Conservation (phyloP, 1,284 basidiomycete species). For the Papiliotrema laurentii region DNA sequence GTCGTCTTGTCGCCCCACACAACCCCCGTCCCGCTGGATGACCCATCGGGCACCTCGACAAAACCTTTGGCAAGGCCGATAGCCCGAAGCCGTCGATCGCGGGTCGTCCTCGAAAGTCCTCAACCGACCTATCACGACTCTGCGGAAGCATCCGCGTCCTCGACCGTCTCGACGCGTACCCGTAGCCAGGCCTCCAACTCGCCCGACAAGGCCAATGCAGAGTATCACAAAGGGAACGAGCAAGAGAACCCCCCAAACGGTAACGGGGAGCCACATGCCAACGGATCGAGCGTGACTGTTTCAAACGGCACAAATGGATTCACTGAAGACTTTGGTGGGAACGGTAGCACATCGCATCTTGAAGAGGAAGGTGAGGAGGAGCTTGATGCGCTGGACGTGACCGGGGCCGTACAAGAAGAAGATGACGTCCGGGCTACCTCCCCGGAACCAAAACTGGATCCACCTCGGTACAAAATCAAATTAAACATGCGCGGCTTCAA, state of each 20-base stretch:
- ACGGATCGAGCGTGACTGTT: no score
- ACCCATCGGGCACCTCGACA: no score
- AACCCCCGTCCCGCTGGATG: not conserved
- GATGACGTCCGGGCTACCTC: not conserved
- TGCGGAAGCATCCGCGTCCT: no score
- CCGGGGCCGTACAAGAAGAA: not conserved
- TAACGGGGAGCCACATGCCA: not conserved
- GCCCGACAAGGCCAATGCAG: constrained; percentile 1
- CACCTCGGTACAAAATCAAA: not conserved
- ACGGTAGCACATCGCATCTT: no score
- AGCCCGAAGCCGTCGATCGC: no score
- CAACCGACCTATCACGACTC: no score
- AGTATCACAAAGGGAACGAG: not conserved
- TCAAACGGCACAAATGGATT: no score
- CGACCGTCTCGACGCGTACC: not conserved
- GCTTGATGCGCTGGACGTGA: not conserved
- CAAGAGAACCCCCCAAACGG: not conserved
- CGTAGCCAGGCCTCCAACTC: not conserved
- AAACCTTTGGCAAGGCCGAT: no score
- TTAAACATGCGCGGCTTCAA: not conserved
- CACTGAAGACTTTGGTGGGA: no score
- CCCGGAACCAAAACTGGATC: not conserved
- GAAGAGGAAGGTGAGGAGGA: constrained; percentile 1
- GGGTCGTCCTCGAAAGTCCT: no score
- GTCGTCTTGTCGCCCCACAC: constrained; percentile 1